Evolutionary conservation across 768 basidiomycete genomes (phyloP), one percentile per base, ranked within the genome.

Genomic region (Suillus bovinus): DNA sequence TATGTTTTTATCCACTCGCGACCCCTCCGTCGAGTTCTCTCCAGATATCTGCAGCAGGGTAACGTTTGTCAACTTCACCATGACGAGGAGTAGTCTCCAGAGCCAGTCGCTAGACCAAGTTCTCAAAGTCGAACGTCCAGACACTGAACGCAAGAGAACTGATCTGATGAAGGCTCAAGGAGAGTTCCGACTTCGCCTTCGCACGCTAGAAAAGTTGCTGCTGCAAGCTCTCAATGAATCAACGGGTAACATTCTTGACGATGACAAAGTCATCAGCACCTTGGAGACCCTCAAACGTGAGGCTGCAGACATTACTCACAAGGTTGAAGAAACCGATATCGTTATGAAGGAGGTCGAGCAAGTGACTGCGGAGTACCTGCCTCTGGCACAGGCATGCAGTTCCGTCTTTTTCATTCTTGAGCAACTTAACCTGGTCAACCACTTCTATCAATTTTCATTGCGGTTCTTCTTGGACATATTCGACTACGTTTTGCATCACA

Each of bases 381-480:
- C 96, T 10, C 78, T 99, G 54, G 96, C 97, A 0, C 93, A 95
- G 70, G 94, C 95, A 5, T 97, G 96, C 82, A 96, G 95, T 72
- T 88, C 94, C 1, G 88, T 98, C 47, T 99, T 93, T 85, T 99
- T 99, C 79, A 91, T 96, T 62, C 80, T 99, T 68, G 96, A 99
- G 70, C 95, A 98, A 70, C 84, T 99, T 56, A 90, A 93, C 72
- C 82, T 90, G 59, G 86, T 98, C 79, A 94, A 96, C 71, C 96
- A 97, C 77, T 99, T 99, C 80, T 99, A 99, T 72, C 94, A 98
- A 74, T 99, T 99, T 82, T 99, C 97, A 2, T 83, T 99, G 52
- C 89, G 83, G 33, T 98, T 96, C 83, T 99, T 99, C 90, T 84
- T 99, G 63, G 96, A 97, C 73, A 96, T 98, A 71, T 99, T 99